Evolutionary conservation across 1,284 basidiomycete species (phyloP).

Genomic region (Porphyrellus sp.): DNA sequence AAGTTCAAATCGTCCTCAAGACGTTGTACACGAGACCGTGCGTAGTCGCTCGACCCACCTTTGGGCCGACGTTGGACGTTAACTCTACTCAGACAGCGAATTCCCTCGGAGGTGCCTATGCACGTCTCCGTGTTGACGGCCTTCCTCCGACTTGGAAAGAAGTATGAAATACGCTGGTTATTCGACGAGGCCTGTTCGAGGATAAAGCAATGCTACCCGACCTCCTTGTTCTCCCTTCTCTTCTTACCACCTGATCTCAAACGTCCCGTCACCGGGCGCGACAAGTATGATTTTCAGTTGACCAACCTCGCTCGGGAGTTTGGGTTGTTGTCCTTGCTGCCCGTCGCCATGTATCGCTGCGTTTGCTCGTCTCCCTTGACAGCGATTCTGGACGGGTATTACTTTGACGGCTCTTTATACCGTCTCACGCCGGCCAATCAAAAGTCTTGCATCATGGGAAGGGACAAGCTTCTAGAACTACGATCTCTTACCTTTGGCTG

Average conservation of each 20-base stretch:
- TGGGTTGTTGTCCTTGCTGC: constrained; percentile 24
- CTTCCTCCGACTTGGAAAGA: constrained; percentile 27
- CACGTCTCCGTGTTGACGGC: constrained; percentile 24
- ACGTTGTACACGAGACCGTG: constrained; percentile 27
- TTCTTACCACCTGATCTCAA: constrained; percentile 23
- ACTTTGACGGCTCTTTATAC: constrained; percentile 18
- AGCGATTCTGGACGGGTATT: constrained; percentile 26
- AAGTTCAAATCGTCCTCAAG: constrained; percentile 30
- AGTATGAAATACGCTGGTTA: constrained; percentile 29
- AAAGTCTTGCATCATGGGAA: constrained; percentile 27
- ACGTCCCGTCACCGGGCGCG: constrained; percentile 21
- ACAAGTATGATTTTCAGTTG: constrained; percentile 28
- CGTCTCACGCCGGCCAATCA: constrained; percentile 24
- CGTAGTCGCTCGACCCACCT: constrained; percentile 15
- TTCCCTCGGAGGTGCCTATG: constrained; percentile 18
- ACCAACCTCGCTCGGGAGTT: constrained; percentile 28
- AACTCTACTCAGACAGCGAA: constrained; percentile 23
- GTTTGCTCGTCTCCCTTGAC: constrained; percentile 18
- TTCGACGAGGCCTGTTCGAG: constrained; percentile 25
- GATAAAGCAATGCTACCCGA: constrained; percentile 26
- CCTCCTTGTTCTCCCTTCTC: constrained; percentile 28
- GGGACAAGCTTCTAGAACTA: constrained; percentile 27
- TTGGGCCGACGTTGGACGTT: not conserved
- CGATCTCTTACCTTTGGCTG: constrained; percentile 21
- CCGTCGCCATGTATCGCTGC: constrained; percentile 29